Evolutionary conservation across 768 basidiomycete species (phyloP).

Genomic region (Pleurotus tuber-regium): DNA sequence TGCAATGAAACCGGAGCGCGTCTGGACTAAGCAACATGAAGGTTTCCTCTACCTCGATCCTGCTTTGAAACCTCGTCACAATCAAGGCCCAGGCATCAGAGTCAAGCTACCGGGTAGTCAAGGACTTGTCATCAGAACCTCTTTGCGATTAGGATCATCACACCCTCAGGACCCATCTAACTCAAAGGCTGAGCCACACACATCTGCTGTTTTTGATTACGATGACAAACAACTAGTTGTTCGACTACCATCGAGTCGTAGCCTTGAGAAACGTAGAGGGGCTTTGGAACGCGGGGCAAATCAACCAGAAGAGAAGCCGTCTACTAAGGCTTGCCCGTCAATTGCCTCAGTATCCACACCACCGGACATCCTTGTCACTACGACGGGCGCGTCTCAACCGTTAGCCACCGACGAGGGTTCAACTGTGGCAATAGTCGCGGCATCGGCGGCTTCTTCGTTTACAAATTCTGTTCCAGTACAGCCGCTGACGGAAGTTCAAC

Average conservation of each 20-base stretch:
- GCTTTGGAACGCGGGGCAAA: not conserved
- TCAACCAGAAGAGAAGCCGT: not conserved
- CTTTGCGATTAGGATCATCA: constrained; percentile 18
- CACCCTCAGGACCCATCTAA: constrained; percentile 13
- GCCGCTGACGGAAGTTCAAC: not conserved
- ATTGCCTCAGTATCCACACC: not conserved
- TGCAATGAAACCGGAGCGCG: constrained; percentile 71
- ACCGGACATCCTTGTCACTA: no score
- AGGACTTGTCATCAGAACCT: constrained; percentile 41
- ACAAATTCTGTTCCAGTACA: not conserved
- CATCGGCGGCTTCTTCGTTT: not conserved
- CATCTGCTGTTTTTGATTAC: constrained; percentile 32
- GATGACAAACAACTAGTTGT: constrained; percentile 50
- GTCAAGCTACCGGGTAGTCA: constrained; percentile 60
- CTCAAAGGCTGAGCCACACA: constrained; percentile 16
- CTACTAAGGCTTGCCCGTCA: not conserved
- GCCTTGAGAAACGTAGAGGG: constrained; percentile 29
- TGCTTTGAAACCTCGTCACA: constrained; percentile 54
- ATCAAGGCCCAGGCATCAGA: constrained; percentile 52
- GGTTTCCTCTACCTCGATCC: constrained; percentile 67
- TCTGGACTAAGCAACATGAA: constrained; percentile 85
- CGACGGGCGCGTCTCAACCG: no score
- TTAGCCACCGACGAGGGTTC: not conserved
- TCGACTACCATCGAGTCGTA: constrained; percentile 44
- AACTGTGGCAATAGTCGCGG: not conserved